Evolutionary conservation across 108 stramenopile genomes (phyloP), one percentile per base, ranked within the genome.

Genomic region (Aureococcus anophagefferens): DNA sequence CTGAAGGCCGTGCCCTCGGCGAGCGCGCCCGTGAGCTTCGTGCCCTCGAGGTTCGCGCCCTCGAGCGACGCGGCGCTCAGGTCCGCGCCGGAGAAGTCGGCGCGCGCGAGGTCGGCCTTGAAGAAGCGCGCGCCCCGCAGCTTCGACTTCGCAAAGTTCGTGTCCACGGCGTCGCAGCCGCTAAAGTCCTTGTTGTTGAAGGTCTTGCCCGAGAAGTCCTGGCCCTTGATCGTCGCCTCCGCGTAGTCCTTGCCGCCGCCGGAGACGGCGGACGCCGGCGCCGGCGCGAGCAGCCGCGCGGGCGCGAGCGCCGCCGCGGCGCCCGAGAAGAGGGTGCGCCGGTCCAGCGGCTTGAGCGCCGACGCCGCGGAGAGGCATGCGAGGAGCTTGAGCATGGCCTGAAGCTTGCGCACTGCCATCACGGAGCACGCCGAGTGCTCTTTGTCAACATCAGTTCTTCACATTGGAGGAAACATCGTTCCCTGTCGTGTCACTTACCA

Each of bases 171-270:
- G 51, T 59, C 51, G 21, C 7, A 3, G 51, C 51, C 51, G 21
- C 21, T 25, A 25, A 59, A 59, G 51, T 59, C 51, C 21, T 25
- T 16, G 51, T 59, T 59, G 51, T 59, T 28, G 51, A 25, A 28
- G 7, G 4, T 59, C 21, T 25, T 1, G 51, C 51, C 51, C 7
- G 17, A 18, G 51, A 59, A 59, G 51, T 59, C 25, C 51, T 59
- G 21, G 51, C 25, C 25, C 25, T 59, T 59, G 17, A 59, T 59
- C 21, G 51, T 59, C 25, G 51, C 51, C 25, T 25, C 51, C 7
- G 51, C 14, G 51, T 59, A 59, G 51, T 59, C 51, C 51, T 59
- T 59, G 51, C 51, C 51, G 51, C 51, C 51, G 17, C 51, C 51
- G 17, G 21, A 25, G 3, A 59, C 25, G 51, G 51, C 51, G 51